Evolutionary conservation across 805 yeast species (phyloP).

Genomic region (Candida maesae): DNA sequence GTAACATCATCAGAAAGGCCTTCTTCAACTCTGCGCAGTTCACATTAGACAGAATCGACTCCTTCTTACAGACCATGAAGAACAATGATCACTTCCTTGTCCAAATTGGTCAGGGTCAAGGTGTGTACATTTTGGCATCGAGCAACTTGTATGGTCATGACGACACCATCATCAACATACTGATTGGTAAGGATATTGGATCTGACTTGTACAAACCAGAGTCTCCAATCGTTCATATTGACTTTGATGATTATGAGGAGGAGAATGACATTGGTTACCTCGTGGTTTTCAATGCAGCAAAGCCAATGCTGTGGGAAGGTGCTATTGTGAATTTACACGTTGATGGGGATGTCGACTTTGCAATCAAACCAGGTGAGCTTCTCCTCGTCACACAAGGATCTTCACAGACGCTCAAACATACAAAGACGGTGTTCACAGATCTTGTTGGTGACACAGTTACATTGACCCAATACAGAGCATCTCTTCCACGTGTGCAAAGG

Average conservation of each 20-base stretch:
- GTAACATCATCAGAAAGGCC: conserved; percentile 58
- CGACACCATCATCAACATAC: conserved; percentile 39
- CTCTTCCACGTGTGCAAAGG: conserved; percentile 65
- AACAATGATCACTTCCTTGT: conserved; percentile 72
- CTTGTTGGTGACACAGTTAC: conserved; percentile 52
- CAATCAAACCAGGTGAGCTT: conserved; percentile 64
- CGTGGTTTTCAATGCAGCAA: conserved; percentile 69
- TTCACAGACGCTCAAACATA: conserved; percentile 47
- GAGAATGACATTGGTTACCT: conserved; percentile 51
- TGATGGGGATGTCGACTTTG: conserved; percentile 37
- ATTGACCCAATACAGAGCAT: conserved; percentile 62
- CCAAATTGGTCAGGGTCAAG: conserved; percentile 67
- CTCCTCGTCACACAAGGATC: conserved; percentile 71
- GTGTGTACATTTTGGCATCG: conserved; percentile 79
- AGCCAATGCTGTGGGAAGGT: conserved; percentile 92
- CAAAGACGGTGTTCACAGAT: conserved; percentile 54
- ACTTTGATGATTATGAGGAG: conserved; percentile 25
- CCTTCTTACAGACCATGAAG: conserved; percentile 54
- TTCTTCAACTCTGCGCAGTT: conserved; percentile 72
- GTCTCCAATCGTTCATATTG: conserved; percentile 17
- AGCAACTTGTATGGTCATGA: conserved; percentile 37
- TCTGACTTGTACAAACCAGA: conserved; percentile 38
- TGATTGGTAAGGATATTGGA: conserved; percentile 49
- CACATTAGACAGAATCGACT: conserved; percentile 46
- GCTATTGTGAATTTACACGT: conserved; percentile 51